Conservation (phyloP, 345 rosid genomes). For the Hibiscus trionum region DNA sequence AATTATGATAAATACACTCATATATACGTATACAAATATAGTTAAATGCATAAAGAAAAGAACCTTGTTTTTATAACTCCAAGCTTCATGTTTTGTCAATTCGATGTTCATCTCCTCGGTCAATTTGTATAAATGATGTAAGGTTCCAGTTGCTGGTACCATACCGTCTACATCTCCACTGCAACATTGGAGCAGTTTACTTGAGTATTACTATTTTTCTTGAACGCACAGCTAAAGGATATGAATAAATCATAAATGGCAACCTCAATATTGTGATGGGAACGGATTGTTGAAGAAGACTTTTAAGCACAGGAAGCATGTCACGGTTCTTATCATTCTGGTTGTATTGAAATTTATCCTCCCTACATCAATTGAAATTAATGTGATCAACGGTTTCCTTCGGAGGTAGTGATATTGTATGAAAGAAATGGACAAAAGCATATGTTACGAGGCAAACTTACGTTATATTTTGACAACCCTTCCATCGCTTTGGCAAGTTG, state of each 20-base stretch:
- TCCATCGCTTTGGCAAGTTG: not conserved
- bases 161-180: not conserved
- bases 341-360: not conserved
- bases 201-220: too few relatives aligned
- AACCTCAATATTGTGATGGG: conserved; percentile 5
- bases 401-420: too few relatives aligned
- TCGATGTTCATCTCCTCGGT: not conserved
- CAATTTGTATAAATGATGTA: not conserved
- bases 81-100: not conserved
- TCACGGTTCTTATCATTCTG: not conserved
- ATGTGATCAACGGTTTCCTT: too few relatives aligned
- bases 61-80: not conserved
- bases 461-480: not conserved
- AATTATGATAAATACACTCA: not conserved
- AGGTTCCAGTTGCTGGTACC: not conserved
- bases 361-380: not conserved
- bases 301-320: not conserved
- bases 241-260: not conserved
- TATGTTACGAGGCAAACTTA: too few relatives aligned
- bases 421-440: not conserved
- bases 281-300: not conserved
- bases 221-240: not conserved
- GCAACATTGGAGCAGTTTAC: not conserved
- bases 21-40: not conserved
- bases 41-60: not conserved